These are phyloP conservation scores for Zygosaccharomyces pseudorouxii DNA, from an alignment of 805 yeast genomes.

Conservation along the genomic window DNA sequence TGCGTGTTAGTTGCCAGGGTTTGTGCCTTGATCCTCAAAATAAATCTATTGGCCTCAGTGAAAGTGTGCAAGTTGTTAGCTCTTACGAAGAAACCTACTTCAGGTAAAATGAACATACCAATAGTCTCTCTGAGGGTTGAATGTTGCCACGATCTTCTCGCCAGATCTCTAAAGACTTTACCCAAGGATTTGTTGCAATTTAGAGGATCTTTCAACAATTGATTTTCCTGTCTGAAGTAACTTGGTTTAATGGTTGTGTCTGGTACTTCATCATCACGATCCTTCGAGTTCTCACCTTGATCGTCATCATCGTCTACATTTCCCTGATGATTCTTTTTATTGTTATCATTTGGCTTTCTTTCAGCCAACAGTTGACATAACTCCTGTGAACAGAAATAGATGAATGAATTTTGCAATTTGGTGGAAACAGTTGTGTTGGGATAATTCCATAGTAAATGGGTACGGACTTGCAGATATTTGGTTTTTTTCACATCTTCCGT, in stretches of 20 bases:
- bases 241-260: constrained; percentile 27
- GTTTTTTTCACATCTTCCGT: constrained; percentile 63
- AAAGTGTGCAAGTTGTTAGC: constrained; percentile 74
- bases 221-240: constrained; percentile 31
- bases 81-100: constrained; percentile 65
- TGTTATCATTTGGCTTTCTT: constrained; percentile 20
- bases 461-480: constrained; percentile 70
- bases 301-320: constrained; percentile 9
- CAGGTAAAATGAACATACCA: constrained; percentile 67
- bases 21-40: constrained; percentile 62
- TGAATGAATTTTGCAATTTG: constrained; percentile 65
- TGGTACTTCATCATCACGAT: background rate
- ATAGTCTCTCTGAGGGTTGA: constrained; percentile 53
- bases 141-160: constrained; percentile 90
- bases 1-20: constrained; percentile 27
- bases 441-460: constrained; percentile 85
- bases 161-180: constrained; percentile 77
- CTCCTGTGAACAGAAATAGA: constrained; percentile 57
- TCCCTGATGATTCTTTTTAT: background rate
- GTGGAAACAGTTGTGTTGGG: constrained; percentile 77
- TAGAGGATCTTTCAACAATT: constrained; percentile 26
- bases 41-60: constrained; percentile 82
- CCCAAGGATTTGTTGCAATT: constrained; percentile 46
- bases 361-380: constrained; percentile 48
- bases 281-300: constrained; percentile 1